Evolutionary conservation across 176 grass and related monocot species (phyloP).

Genomic region (Oryza rufipogon): DNA sequence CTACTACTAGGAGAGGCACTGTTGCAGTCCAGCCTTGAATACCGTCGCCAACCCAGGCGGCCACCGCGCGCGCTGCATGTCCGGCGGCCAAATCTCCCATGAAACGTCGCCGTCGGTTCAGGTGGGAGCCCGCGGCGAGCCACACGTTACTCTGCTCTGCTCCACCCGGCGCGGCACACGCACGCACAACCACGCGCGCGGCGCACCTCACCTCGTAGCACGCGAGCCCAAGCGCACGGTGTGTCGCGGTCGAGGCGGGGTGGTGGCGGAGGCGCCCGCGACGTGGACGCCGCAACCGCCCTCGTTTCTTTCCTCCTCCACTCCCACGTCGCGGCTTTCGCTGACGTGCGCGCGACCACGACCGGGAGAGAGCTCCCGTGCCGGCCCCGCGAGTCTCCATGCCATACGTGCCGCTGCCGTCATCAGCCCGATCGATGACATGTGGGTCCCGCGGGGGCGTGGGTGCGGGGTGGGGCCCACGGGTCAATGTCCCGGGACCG

Average conservation of each 20-base stretch:
- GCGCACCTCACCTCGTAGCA: no score
- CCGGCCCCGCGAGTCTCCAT: no score
- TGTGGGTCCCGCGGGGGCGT: not conserved
- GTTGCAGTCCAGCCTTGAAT: not conserved
- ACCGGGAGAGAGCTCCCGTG: no score
- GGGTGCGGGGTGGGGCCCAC: not conserved
- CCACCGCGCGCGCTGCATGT: no score
- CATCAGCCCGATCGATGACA: not conserved
- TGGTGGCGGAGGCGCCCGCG: not conserved
- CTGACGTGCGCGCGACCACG: not conserved
- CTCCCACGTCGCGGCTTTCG: not conserved
- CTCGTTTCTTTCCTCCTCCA: not conserved
- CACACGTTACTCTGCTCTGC: no score
- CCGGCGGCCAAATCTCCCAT: not conserved
- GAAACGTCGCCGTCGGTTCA: slow-evolving; percentile 42
- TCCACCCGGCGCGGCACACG: not conserved
- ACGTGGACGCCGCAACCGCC: slow-evolving; percentile 39
- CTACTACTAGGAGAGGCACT: no score
- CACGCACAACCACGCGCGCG: no score
- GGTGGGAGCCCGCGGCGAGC: not conserved
- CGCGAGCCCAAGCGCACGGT: not conserved
- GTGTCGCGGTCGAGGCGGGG: not conserved
- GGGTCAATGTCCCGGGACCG: not conserved
- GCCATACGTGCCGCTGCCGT: no score
- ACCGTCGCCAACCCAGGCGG: not conserved